Percentiles rank a stretch among this genome's conserved stretches.
Conservation (phyloP, 1,139 yeast species). For the Suhomyces atakaporum region DNA sequence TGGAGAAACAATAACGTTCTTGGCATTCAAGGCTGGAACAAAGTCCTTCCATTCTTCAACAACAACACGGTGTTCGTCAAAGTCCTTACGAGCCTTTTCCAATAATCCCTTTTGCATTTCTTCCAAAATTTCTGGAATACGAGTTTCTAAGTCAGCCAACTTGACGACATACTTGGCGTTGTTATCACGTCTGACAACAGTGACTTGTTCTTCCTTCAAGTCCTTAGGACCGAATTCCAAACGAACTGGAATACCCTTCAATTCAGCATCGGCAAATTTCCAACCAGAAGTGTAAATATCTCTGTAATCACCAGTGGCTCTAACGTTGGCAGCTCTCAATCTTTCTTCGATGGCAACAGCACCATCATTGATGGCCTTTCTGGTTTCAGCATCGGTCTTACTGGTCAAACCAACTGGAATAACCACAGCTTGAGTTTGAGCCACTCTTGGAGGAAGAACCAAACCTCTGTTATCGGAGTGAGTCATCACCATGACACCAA, state of each 20-base stretch:
- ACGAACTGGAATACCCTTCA: slow-evolving; percentile 93
- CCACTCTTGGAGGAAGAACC: slow-evolving; percentile 96
- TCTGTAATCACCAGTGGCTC: slow-evolving; percentile 85
- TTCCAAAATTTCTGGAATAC: slow-evolving; percentile 75
- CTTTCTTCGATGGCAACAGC: slow-evolving; percentile 66
- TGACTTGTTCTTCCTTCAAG: slow-evolving; percentile 72
- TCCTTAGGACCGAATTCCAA: slow-evolving; percentile 97
- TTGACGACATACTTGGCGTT: slow-evolving; percentile 71
- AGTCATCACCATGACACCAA: slow-evolving; percentile 99
- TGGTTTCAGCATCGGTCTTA: slow-evolving; percentile 77
- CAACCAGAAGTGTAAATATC: slow-evolving; percentile 97
- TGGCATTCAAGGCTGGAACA: slow-evolving; percentile 87
- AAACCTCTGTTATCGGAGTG: slow-evolving; percentile 98
- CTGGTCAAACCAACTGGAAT: slow-evolving; percentile 94
- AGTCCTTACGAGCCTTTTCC: slow-evolving; percentile 75
- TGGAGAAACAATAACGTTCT: slow-evolving; percentile 89
- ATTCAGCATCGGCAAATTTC: slow-evolving; percentile 97
- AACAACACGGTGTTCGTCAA: slow-evolving; percentile 77
- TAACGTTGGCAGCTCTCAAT: slow-evolving; percentile 59
- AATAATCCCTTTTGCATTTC: slow-evolving; percentile 76
- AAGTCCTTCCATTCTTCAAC: slow-evolving; percentile 90
- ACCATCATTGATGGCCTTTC: slow-evolving; percentile 66
- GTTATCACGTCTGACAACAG: slow-evolving; percentile 92
- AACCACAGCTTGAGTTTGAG: slow-evolving; percentile 87
- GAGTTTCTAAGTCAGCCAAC: slow-evolving; percentile 63